These are phyloP conservation scores for Platanthera guangdongensis DNA, from an alignment of 106 monocot species.

Conservation along the genomic window DNA sequence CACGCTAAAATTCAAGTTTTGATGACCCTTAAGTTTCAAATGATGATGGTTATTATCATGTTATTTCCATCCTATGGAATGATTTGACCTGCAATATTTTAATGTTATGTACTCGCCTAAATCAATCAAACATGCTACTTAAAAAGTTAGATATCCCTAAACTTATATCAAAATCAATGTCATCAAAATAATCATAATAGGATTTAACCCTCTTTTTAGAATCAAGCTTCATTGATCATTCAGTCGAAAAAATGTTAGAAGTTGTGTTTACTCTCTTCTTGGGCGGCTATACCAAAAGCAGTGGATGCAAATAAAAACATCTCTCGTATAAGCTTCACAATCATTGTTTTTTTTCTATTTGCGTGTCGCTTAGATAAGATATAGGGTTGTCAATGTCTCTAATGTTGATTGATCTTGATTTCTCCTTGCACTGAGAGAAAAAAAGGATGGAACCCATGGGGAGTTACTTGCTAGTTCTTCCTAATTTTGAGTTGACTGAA, in stretches of 20 bases:
- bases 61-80: background rate
- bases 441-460: too few relatives aligned
- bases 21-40: background rate
- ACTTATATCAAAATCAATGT: background rate
- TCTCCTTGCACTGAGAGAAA: too few relatives aligned
- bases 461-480: too few relatives aligned
- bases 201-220: background rate
- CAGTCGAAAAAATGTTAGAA: background rate
- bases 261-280: background rate
- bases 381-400: too few relatives aligned
- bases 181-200: background rate
- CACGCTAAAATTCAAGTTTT: background rate
- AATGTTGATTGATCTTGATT: too few relatives aligned
- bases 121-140: background rate
- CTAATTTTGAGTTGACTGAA: too few relatives aligned
- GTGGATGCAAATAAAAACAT: background rate
- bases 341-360: too few relatives aligned
- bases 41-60: too few relatives aligned
- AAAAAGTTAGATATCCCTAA: background rate
- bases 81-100: background rate
- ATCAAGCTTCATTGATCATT: background rate
- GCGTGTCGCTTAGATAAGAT: too few relatives aligned
- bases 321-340: background rate
- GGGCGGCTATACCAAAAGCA: background rate
- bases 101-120: background rate